These are phyloP conservation scores for Populus tremula DNA, from an alignment of 345 rosid species.

Conservation along the genomic window DNA sequence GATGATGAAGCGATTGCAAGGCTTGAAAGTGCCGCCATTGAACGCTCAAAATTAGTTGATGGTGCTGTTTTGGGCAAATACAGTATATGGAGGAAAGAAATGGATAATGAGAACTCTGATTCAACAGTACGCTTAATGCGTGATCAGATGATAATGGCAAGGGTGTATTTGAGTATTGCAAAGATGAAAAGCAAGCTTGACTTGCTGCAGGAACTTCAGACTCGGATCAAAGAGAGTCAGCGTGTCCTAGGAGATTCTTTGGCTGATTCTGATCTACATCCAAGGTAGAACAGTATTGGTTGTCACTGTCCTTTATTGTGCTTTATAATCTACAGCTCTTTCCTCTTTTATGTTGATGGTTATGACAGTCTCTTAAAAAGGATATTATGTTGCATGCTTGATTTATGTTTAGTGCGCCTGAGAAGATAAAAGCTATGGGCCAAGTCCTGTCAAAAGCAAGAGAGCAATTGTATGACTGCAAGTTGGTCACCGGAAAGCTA, in stretches of 20 bases:
- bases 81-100: slow-evolving; percentile 92
- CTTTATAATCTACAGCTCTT: slow-evolving; percentile 4
- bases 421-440: slow-evolving; percentile 86
- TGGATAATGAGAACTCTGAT: slow-evolving; percentile 84
- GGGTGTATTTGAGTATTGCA: slow-evolving; percentile 77
- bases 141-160: slow-evolving; percentile 96
- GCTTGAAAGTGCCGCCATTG: slow-evolving; percentile 93
- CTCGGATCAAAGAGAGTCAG: slow-evolving; percentile 81
- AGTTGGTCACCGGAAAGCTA: slow-evolving; percentile 87
- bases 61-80: slow-evolving; percentile 93
- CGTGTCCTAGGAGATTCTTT: slow-evolving; percentile 69
- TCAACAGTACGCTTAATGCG: slow-evolving; percentile 83
- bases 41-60: slow-evolving; percentile 91
- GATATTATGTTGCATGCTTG: slow-evolving; percentile 9
- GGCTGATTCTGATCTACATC: slow-evolving; percentile 79
- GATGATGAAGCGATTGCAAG: slow-evolving; percentile 69
- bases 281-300: slow-evolving; percentile 43
- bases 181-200: slow-evolving; percentile 68
- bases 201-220: slow-evolving; percentile 68
- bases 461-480: slow-evolving; percentile 88
- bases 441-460: slow-evolving; percentile 78
- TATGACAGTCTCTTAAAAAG: slow-evolving; percentile 1
- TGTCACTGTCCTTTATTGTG: slow-evolving; percentile 5
- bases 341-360: slow-evolving; percentile 8
- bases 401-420: slow-evolving; percentile 56